These are phyloP conservation scores for Salix caprea DNA, from an alignment of 345 rosid genomes.

Conservation along the genomic window DNA sequence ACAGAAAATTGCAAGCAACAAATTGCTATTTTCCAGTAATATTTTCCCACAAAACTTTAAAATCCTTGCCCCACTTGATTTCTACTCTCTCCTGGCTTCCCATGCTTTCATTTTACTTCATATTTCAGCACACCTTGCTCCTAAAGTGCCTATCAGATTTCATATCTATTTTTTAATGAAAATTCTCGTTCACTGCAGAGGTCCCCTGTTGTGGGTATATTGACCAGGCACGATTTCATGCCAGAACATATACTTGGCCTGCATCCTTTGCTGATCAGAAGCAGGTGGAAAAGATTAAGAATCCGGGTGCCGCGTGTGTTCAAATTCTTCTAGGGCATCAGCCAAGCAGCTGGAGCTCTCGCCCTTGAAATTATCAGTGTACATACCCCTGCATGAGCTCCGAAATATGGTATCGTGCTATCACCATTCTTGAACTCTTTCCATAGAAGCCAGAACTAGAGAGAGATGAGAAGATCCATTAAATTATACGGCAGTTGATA, in stretches of 20 bases:
- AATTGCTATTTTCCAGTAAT: neutral
- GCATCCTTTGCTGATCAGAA: constrained; percentile 49
- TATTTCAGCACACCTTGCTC: neutral
- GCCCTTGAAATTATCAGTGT: constrained; percentile 9
- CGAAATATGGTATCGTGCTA: neutral
- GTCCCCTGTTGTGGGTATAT: constrained; percentile 71
- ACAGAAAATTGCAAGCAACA: neutral
- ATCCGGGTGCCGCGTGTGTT: constrained; percentile 36
- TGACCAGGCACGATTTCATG: constrained; percentile 96
- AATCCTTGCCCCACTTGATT: neutral
- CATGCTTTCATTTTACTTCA: neutral
- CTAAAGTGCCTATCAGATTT: neutral
- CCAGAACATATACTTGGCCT: constrained; percentile 68
- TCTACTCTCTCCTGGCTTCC: neutral
- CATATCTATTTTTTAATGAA: neutral
- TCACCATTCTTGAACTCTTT: neutral
- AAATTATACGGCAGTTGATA: neutral
- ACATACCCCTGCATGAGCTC: constrained; percentile 5
- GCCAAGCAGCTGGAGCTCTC: neutral
- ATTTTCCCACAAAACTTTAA: neutral
- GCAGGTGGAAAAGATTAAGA: constrained; percentile 78
- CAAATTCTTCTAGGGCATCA: constrained; percentile 8
- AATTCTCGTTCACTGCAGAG: constrained; percentile 43
- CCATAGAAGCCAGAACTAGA: neutral
- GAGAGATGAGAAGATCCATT: neutral